These are phyloP conservation scores for Escallonia herrerae DNA, from an alignment of 129 eudicot species.

Conservation along the genomic window DNA sequence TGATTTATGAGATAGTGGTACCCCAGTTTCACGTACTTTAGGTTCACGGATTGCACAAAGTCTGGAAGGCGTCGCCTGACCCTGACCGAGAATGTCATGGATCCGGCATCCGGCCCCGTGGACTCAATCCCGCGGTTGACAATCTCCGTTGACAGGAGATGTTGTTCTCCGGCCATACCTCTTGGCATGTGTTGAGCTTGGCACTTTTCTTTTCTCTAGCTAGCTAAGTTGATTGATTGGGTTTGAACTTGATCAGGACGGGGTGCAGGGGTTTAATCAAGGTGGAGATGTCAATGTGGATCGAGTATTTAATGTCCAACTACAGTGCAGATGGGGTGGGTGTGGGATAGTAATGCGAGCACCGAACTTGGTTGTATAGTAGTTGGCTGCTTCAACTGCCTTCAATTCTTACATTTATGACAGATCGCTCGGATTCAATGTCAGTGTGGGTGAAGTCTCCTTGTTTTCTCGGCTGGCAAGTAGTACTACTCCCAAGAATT, in stretches of 20 bases:
- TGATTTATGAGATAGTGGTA: slow-evolving; percentile 84
- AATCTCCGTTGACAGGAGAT: slow-evolving; percentile 82
- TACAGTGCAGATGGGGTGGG: slow-evolving; percentile 19
- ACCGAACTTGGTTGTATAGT: slow-evolving; percentile 16
- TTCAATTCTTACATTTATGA: neutral
- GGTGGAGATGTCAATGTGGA: slow-evolving; percentile 7
- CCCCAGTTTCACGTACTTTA: slow-evolving; percentile 86
- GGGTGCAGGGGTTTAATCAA: neutral
- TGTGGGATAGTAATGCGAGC: slow-evolving; percentile 16
- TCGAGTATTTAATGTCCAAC: slow-evolving; percentile 22
- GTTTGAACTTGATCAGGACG: neutral
- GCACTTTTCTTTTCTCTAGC: neutral
- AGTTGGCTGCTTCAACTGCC: slow-evolving; percentile 6
- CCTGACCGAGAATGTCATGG: slow-evolving; percentile 73
- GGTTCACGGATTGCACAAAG: slow-evolving; percentile 73
- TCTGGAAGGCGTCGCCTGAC: slow-evolving; percentile 80
- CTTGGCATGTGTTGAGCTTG: neutral
- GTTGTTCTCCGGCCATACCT: slow-evolving; percentile 46
- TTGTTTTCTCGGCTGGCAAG: too few relatives aligned
- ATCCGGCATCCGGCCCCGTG: slow-evolving; percentile 77
- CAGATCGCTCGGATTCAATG: neutral
- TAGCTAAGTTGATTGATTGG: neutral
- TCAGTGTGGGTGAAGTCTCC: neutral
- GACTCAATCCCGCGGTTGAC: slow-evolving; percentile 72
- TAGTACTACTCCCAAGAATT: too few relatives aligned